Evolutionary conservation across 2,329 filamentous ascomycete genomes (phyloP).

Genomic region (Pseudogymnoascus sp.): DNA sequence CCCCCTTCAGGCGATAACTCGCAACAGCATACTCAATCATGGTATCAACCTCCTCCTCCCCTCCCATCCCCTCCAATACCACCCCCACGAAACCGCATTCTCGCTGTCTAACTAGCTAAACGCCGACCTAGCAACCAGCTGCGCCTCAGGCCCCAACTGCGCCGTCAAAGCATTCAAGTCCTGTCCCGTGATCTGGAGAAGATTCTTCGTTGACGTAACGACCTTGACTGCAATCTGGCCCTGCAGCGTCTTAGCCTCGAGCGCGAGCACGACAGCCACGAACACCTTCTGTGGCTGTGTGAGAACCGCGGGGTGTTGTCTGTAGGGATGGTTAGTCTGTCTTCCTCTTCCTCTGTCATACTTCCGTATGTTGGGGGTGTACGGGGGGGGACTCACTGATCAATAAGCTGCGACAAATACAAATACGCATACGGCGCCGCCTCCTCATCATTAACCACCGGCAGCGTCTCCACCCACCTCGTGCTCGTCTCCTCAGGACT

Average conservation of each 20-base stretch:
- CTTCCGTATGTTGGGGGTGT: too few species aligned
- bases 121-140: slow-evolving; percentile 70
- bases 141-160: slow-evolving; percentile 70
- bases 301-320: slow-evolving; percentile 77
- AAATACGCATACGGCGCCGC: slow-evolving; percentile 93
- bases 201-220: slow-evolving; percentile 67
- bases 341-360: neutral
- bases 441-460: slow-evolving; percentile 92
- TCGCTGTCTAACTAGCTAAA: slow-evolving; percentile 50
- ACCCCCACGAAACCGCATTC: too few species aligned
- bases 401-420: slow-evolving; percentile 84
- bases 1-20: neutral
- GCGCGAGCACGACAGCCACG: slow-evolving; percentile 74
- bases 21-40: neutral
- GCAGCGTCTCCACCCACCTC: slow-evolving; percentile 88
- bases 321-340: slow-evolving; percentile 37
- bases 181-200: slow-evolving; percentile 66
- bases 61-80: neutral
- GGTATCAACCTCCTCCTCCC: slow-evolving; percentile 10
- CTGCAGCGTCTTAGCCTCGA: slow-evolving; percentile 84
- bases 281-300: slow-evolving; percentile 76
- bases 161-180: slow-evolving; percentile 70
- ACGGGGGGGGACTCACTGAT: slow-evolving; percentile 70
- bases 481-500: slow-evolving; percentile 68
- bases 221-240: slow-evolving; percentile 74